Evolutionary conservation across 2,329 filamentous ascomycete species (phyloP).

Genomic region (Paraconiothyrium sp.): DNA sequence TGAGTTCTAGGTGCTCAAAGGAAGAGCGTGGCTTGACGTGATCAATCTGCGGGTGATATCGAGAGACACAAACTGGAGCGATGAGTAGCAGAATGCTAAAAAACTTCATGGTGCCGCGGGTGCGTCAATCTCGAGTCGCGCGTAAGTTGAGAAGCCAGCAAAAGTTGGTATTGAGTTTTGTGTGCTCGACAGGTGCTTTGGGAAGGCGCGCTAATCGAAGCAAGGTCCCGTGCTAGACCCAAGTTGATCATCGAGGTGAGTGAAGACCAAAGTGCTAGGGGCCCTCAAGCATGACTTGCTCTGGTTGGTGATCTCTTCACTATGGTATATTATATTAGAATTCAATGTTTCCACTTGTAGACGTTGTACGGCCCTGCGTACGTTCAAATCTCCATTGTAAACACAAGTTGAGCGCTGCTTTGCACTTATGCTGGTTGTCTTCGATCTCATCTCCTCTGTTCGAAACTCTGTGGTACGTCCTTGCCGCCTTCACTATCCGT

Average conservation of each 20-base stretch:
- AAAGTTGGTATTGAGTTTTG: not conserved
- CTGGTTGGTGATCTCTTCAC: not conserved
- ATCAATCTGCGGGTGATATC: not conserved
- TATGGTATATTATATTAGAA: not conserved
- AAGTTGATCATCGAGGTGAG: not conserved
- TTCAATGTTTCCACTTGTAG: not conserved
- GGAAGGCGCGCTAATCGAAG: not conserved
- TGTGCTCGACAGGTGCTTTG: not conserved
- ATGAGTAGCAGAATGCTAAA: not conserved
- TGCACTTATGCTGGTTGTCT: not conserved
- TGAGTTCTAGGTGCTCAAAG: not conserved
- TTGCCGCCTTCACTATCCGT: slow-evolving; percentile 4
- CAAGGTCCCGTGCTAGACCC: not conserved
- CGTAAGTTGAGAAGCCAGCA: not conserved
- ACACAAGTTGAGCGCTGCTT: not conserved
- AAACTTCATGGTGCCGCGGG: not conserved
- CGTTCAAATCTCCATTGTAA: not conserved
- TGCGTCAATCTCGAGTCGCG: not conserved
- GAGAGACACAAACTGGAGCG: not conserved
- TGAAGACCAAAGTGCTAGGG: not conserved
- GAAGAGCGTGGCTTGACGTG: not conserved
- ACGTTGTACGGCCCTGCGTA: not conserved
- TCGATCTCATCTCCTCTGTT: not conserved
- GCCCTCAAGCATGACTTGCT: not conserved
- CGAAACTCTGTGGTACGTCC: not conserved